Evolutionary conservation across 75 land plant genomes (phyloP).

Genomic region (Pinus albicaulis): DNA sequence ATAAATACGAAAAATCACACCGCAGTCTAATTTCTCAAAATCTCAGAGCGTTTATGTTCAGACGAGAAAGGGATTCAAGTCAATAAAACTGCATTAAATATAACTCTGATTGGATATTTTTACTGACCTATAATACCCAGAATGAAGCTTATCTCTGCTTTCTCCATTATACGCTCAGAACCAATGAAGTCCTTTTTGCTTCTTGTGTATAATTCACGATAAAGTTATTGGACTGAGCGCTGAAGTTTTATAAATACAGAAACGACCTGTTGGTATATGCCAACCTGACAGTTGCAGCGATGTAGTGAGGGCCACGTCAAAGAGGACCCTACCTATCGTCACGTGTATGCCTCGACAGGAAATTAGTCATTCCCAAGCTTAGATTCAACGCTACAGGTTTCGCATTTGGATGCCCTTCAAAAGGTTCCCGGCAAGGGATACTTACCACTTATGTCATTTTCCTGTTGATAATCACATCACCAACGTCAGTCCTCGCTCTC

Average conservation of each 20-base stretch:
- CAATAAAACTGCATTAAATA: background rate
- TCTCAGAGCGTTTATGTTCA: background rate
- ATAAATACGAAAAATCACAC: background rate
- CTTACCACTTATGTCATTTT: background rate
- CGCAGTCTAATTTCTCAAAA: background rate
- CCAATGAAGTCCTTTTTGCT: no score
- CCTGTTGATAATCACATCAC: background rate
- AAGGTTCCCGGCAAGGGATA: background rate
- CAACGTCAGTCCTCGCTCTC: no score
- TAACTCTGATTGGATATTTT: no score
- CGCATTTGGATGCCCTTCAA: no score
- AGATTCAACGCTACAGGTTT: no score
- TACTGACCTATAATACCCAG: no score
- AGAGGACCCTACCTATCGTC: background rate
- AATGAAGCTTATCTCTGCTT: constrained; percentile 36
- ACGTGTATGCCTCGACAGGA: no score
- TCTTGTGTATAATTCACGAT: no score
- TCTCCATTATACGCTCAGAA: background rate
- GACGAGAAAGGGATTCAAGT: background rate
- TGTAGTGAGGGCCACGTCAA: background rate
- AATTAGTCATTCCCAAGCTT: no score
- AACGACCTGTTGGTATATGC: no score
- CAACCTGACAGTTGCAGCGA: no score
- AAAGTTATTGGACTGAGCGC: background rate
- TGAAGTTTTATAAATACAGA: background rate